Base-by-base conservation (phyloP, 2,329 filamentous ascomycete genomes). In the Zopfia rhizophila region DNA sequence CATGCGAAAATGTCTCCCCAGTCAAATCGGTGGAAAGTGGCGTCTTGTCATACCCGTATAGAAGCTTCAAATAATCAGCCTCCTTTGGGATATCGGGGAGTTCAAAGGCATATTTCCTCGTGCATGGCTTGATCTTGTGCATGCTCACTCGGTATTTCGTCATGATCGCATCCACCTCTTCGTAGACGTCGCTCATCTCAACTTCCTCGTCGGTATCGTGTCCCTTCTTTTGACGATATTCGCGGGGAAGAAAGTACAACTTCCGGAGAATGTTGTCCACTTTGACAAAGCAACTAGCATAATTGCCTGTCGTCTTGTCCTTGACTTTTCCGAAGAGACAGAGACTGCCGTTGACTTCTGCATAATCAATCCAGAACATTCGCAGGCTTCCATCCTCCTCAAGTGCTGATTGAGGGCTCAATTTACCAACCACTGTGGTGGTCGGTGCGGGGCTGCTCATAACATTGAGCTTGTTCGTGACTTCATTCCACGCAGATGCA, bases 291-390 rank as follows among this genome's bases (percentile, higher is more conserved):
- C 91, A 95, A 73, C 94, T 99, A 48, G 91, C 88, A 66, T 90
- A 92, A 30, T 79, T 78, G 38, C 83, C 86, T 1, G 84, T 90
- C 61, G 86, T 88, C 72, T 92, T 96, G 75, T 97, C 91, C 61
- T 91, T 85, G 17, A 97, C 93, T 68, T 99, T 99, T 54, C 94
- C 94, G 66, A 99, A 97, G 8, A 99, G 81, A 69, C 91, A 97
- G 7, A 99, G 78, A 58, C 87, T 94, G 48, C 93, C 93, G 62
- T 92, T 91, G 67, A 96, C 79, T 68, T 99, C 94, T 1, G 88
- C 91, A 65, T 96, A 99, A 72, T 99, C 94, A 6, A 90, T 88
- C 94, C 94, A 99, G 76, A 97, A 99, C 77, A 99, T 91, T 58
- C 88, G 87, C 21, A 99, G 79, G 59, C 89, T 95, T 24, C 93